These are phyloP conservation scores for Cercospora sp. DNA, from an alignment of 2,329 filamentous ascomycete genomes.

Conservation along the genomic window DNA sequence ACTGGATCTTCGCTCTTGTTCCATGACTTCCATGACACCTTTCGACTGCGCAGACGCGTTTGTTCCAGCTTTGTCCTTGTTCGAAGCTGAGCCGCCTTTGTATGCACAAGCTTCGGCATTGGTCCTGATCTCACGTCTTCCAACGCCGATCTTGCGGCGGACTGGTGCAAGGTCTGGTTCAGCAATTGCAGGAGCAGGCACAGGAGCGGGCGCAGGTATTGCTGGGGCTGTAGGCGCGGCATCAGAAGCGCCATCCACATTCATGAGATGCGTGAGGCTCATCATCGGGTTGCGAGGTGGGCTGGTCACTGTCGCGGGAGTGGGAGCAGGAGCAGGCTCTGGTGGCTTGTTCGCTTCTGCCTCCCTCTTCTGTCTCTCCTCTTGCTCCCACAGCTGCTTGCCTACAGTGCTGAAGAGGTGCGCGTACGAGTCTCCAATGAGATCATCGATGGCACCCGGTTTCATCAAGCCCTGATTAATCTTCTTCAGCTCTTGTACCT, in stretches of 20 bases:
- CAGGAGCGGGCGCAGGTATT: neutral
- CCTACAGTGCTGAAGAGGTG: slow-evolving; percentile 69
- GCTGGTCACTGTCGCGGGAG: slow-evolving; percentile 9
- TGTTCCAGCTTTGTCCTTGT: slow-evolving; percentile 16
- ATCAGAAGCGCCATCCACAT: slow-evolving; percentile 35
- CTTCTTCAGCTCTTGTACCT: slow-evolving; percentile 69
- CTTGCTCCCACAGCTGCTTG: slow-evolving; percentile 56
- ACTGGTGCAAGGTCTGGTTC: slow-evolving; percentile 26
- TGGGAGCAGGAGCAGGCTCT: slow-evolving; percentile 17
- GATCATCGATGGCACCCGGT: slow-evolving; percentile 78
- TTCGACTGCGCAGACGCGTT: slow-evolving; percentile 22
- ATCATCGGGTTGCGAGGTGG: slow-evolving; percentile 36
- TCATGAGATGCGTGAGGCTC: slow-evolving; percentile 40
- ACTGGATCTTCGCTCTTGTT: slow-evolving; percentile 21
- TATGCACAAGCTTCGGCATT: slow-evolving; percentile 59
- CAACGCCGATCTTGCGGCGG: slow-evolving; percentile 58
- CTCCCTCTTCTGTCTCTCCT: slow-evolving; percentile 32
- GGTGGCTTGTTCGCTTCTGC: slow-evolving; percentile 28
- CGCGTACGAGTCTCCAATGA: slow-evolving; percentile 89
- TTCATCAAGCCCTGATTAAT: slow-evolving; percentile 89
- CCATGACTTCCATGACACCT: slow-evolving; percentile 29
- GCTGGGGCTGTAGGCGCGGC: slow-evolving; percentile 5
- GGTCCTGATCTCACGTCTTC: slow-evolving; percentile 59
- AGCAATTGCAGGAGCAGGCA: slow-evolving; percentile 15
- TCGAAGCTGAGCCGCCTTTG: slow-evolving; percentile 25